Evolutionary conservation across 2,329 filamentous ascomycete species (phyloP), one percentile per base, ranked within the genome.

Genomic region (Ustulina deusta): DNA sequence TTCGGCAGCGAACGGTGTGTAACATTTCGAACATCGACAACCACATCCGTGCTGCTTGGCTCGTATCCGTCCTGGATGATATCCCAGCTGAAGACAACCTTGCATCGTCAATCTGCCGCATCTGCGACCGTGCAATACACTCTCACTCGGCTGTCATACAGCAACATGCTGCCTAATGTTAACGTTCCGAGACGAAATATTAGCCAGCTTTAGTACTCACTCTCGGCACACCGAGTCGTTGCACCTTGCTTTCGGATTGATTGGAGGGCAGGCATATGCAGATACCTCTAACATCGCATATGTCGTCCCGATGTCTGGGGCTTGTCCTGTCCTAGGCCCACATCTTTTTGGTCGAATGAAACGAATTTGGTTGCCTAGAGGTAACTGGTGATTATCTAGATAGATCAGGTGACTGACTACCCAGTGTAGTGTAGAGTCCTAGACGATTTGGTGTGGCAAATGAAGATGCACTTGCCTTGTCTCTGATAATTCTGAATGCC

Each of bases 401-500:
- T 42, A n/a, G 40, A 20, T 20, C 5, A n/a, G n/a, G n/a, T 22
- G 9, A 3, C 22, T 44, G 10, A 20, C 40, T 20, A 20, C 6
- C 17, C 20, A 20, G 7, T n/a, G 29, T 34, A 34, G 20, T 20
- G 49, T 34, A 11, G 17, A 52, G 29, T 34, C n/a, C 6, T 34
- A 34, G 49, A 54, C n/a, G n/a, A 17, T 36, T 20, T 36, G 32
- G 5, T 13, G 49, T 22, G 2, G 49, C 36, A 36, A 22, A n/a
- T n/a, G 13, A 32, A 51, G 25, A 36, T 54, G n/a, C 9, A 20
- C 1, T 34, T n/a, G 9, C n/a, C 7, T 13, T 15, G 17, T n/a
- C 22, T 54, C 46, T 49, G 46, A 49, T 49, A 6, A n/a, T n/a
- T n/a, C n/a, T n/a, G 22, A 49, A 49, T 7, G 22, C 46, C 46